Conservation (phyloP, 164 flowering plant species). For the Piper longum region DNA sequence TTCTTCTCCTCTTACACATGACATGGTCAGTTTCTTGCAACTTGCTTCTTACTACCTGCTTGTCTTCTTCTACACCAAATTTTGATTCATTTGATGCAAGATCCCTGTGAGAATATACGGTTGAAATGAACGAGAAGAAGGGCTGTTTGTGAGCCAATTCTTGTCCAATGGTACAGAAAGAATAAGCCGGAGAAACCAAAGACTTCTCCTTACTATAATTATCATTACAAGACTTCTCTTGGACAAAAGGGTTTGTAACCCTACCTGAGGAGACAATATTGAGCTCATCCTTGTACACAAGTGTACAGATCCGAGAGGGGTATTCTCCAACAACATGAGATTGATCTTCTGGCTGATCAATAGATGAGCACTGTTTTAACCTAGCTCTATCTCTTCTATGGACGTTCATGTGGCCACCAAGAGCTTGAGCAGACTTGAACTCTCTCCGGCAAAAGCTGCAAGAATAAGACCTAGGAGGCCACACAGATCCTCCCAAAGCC, state of each 20-base stretch:
- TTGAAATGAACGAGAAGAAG: constrained; percentile 11
- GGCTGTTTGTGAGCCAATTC: constrained; percentile 10
- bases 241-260: constrained; percentile 22
- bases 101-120: constrained; percentile 7
- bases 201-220: constrained; percentile 7
- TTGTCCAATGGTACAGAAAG: constrained; percentile 13
- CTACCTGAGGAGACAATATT: constrained; percentile 24
- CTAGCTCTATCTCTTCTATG: constrained; percentile 79
- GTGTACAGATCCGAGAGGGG: constrained; percentile 24
- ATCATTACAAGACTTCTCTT: not conserved
- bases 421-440: constrained; percentile 76
- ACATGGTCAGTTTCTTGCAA: constrained; percentile 12
- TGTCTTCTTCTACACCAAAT: constrained; percentile 10
- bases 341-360: constrained; percentile 11
- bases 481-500: constrained; percentile 57
- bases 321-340: constrained; percentile 20
- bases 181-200: constrained; percentile 12
- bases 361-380: constrained; percentile 37
- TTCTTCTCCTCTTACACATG: constrained; percentile 32
- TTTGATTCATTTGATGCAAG: constrained; percentile 10
- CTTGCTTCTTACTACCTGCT: constrained; percentile 2
- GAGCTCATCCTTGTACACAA: constrained; percentile 25
- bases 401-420: constrained; percentile 69
- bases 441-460: constrained; percentile 81
- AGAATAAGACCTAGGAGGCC: constrained; percentile 92